These are phyloP conservation scores for Asparagopsis taxiformis DNA, from an alignment of 31 red algal genomes.

Conservation along the genomic window DNA sequence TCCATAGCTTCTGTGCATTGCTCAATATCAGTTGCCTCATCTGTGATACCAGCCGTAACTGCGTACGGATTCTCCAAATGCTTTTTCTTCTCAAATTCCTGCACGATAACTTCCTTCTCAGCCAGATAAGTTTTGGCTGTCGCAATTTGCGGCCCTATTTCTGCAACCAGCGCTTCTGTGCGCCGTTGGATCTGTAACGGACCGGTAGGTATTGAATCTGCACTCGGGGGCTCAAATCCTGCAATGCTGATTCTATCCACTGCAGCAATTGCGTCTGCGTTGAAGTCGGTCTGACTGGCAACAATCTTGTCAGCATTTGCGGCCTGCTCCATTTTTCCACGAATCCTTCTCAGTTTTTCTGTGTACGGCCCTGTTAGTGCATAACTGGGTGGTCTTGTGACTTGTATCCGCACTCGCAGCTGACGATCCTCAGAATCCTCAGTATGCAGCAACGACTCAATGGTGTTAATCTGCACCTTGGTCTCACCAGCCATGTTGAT, in stretches of 20 bases:
- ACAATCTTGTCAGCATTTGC: conserved; percentile 68
- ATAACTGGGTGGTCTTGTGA: conserved; percentile 29
- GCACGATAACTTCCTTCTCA: conserved; percentile 35
- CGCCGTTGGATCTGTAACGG: conserved; percentile 1
- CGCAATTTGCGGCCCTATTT: conserved; percentile 27
- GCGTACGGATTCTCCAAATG: conserved; percentile 31
- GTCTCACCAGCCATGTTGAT: conserved; percentile 25
- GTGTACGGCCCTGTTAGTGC: conserved; percentile 23
- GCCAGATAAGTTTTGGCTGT: conserved; percentile 15
- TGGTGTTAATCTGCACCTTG: conserved; percentile 27
- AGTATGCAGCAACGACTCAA: conserved; percentile 25
- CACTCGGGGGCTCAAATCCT: conserved; percentile 12
- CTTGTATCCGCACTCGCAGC: conserved; percentile 8
- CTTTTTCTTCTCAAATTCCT: conserved; percentile 60
- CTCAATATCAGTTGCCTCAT: conserved; percentile 36
- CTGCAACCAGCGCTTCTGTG: conserved; percentile 23
- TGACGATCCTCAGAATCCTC: conserved; percentile 56
- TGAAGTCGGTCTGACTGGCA: conserved; percentile 19
- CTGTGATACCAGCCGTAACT: conserved; percentile 6
- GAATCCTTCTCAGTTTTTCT: conserved; percentile 17
- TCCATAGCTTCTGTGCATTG: conserved; percentile 16
- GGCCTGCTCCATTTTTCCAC: conserved; percentile 53
- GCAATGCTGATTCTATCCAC: conserved; percentile 8
- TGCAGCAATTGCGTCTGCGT: conserved; percentile 24
- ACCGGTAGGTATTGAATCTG: neutral